Base-by-base conservation (phyloP, 257 asterid genomes). In the Solanum arcanum region DNA sequence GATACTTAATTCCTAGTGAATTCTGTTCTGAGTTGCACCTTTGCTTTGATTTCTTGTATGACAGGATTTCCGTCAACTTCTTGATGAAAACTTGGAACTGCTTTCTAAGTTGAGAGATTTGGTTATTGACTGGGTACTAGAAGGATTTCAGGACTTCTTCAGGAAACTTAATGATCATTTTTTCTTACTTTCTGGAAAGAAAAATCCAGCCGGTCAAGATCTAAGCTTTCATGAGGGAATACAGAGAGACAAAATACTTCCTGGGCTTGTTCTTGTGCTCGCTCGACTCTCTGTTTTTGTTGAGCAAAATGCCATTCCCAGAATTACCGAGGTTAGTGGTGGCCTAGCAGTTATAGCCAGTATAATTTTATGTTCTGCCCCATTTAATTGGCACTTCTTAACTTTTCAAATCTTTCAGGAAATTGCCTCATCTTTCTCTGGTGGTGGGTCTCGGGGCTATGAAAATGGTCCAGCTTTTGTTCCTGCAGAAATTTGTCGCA, bases 121-220 rank as follows among this genome's bases (percentile, higher is more conserved):
- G 69, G 92, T 91, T 82, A 84, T 92, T 77, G 94, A 91, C 87
- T 94, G 98, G 98, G 96, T 97, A 86, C 97, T 92, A 91, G 98
- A 95, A 93, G 99, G 99, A 80, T 94, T 95, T 93, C 99, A 95
- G 91, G 92, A 93, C 89, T 95, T 97, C 93, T 95, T 97, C 92
- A 86, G 87, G 89, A 93, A 92, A 89, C 98, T 97, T 86, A 88
- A 92, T 86, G 90, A 87, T 74, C 91, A 92, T 87, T 97, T 97
- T 91, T 91, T 91, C 93, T 73, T 93, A 88, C 95, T 95, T 66
- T 95, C 94, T 3, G 98, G 99, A 86, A 95, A 94, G 94, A 93
- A 90, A 86, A 87, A 88, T 88, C 60, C 92, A 86, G 91, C 91
- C 47, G 88, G 90, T 87, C 93, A 89, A 88, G 94, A 91, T 86